Base-by-base conservation (phyloP, 768 basidiomycete species). In the Hydnum rufescens region DNA sequence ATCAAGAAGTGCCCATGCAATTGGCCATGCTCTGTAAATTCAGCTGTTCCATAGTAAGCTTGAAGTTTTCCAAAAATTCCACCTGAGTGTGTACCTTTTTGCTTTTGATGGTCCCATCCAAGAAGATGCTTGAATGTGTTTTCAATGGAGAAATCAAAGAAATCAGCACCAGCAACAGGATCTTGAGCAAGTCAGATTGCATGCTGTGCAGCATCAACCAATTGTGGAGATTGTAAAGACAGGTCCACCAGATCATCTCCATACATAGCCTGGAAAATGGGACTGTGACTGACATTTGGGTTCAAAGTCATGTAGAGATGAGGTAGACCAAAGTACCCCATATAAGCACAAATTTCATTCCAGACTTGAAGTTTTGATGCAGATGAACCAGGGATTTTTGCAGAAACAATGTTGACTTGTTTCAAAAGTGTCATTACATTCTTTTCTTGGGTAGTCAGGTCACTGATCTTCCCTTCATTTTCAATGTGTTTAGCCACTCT, bases 1-100 rank as follows among this genome's bases (percentile, higher is more conserved):
- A 67, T 49, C 1, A 64, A 25, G 54, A 67, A 64, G 44, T 67
- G 66, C 0, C 60, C 64, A 60, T 67, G 67, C 1, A 64, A 51
- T 4, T 31, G 36, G 3, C 62, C 63, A 2, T 60, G 28, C 34
- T 63, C n/a, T n/a, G n/a, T n/a, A n/a, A n/a, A n/a, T n/a, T n/a
- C n/a, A n/a, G n/a, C n/a, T n/a, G n/a, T n/a, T n/a, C n/a, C n/a
- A n/a, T n/a, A n/a, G n/a, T n/a, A n/a, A n/a, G n/a, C n/a, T n/a
- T n/a, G n/a, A n/a, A 58, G 26, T 62, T 67, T n/a, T 56, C 66
- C 65, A n/a, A 67, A 54, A 22, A 67, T 54, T 1, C 64, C 62
- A 28, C 65, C 66, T 16, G 46, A 2, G 4, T 29, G 19, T 4
- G 28, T 55, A 23, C 48, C 52, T 16, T 36, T n/a, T 3, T 36